A percentile compares a stretch with the other conserved stretches of the same genome.
Evolutionary conservation across 164 flowering plant species (phyloP).

Genomic region (Malania oleifera): DNA sequence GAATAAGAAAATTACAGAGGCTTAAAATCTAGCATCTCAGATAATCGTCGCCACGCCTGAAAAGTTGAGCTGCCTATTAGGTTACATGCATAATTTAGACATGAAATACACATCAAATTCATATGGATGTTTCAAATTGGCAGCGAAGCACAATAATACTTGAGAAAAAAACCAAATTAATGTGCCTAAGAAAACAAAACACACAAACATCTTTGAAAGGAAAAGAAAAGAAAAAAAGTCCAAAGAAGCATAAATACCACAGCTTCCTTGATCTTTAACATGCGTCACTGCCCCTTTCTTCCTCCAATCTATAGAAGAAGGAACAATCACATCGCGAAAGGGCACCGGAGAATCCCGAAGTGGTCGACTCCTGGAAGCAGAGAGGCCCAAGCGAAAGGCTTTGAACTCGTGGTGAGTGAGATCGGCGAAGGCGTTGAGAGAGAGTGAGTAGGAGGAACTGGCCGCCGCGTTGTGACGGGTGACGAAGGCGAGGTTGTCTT

Average conservation of each 20-base stretch:
- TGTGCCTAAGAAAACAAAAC: neutral
- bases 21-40: too few relatives aligned
- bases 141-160: too few relatives aligned
- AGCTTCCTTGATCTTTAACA: conserved; percentile 87
- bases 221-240: too few relatives aligned
- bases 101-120: too few relatives aligned
- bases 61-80: too few relatives aligned
- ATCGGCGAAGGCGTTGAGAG: conserved; percentile 82
- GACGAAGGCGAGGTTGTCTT: conserved; percentile 59
- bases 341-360: conserved; percentile 1
- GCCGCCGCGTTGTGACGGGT: conserved; percentile 40
- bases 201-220: too few relatives aligned
- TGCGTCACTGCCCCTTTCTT: conserved; percentile 73
- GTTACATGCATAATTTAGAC: too few relatives aligned
- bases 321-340: conserved; percentile 26
- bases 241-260: conserved; percentile 46
- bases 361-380: conserved; percentile 11
- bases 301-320: conserved; percentile 89
- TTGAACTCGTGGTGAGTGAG: conserved; percentile 82
- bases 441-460: conserved; percentile 53
- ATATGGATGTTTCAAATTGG: too few relatives aligned
- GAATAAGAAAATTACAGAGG: too few relatives aligned
- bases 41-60: too few relatives aligned
- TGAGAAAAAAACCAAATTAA: too few relatives aligned
- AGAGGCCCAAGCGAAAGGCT: conserved; percentile 55